Percentiles rank a stretch among this genome's conserved stretches.
These are phyloP conservation scores for Penicillium concentricum DNA, from an alignment of 2,329 filamentous ascomycete genomes.

Conservation along the genomic window DNA sequence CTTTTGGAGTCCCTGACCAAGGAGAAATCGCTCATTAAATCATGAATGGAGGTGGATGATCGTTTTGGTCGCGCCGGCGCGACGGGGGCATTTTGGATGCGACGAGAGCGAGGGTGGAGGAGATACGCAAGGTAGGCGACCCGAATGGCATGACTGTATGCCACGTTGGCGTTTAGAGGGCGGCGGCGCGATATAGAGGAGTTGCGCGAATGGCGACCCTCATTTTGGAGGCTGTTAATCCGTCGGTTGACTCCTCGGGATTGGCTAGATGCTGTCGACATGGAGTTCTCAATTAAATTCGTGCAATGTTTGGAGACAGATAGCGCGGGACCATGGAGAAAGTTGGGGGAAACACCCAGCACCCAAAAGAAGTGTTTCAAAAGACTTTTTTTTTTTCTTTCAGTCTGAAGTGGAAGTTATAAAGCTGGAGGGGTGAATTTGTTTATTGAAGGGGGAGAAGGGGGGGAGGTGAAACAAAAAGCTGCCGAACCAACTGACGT, in stretches of 20 bases:
- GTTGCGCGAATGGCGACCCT: slow-evolving; percentile 42
- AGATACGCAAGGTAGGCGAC: slow-evolving; percentile 91
- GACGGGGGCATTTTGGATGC: slow-evolving; percentile 77
- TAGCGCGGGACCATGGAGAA: slow-evolving; percentile 36
- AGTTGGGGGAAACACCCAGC: slow-evolving; percentile 22
- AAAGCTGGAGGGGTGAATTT: slow-evolving; percentile 14
- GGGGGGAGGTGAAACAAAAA: slow-evolving; percentile 22
- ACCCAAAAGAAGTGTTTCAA: slow-evolving; percentile 14
- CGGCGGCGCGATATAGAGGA: slow-evolving; percentile 44
- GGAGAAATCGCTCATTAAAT: slow-evolving; percentile 85
- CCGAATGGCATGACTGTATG: slow-evolving; percentile 86
- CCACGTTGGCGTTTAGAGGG: slow-evolving; percentile 64
- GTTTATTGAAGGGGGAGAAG: slow-evolving; percentile 14
- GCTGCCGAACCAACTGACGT: slow-evolving; percentile 23
- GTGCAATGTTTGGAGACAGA: slow-evolving; percentile 24
- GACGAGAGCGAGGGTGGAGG: slow-evolving; percentile 83
- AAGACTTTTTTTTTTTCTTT: not conserved
- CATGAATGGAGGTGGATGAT: slow-evolving; percentile 69
- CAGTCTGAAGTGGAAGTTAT: not conserved
- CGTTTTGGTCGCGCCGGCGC: slow-evolving; percentile 66
- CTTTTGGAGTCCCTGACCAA: slow-evolving; percentile 66
- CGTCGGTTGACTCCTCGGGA: slow-evolving; percentile 48
- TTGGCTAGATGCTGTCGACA: slow-evolving; percentile 50
- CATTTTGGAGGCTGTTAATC: slow-evolving; percentile 48
- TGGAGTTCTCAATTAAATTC: slow-evolving; percentile 32